These are phyloP conservation scores for Penicillium turbatum DNA, from an alignment of 495 filamentous ascomycete species.

Conservation along the genomic window DNA sequence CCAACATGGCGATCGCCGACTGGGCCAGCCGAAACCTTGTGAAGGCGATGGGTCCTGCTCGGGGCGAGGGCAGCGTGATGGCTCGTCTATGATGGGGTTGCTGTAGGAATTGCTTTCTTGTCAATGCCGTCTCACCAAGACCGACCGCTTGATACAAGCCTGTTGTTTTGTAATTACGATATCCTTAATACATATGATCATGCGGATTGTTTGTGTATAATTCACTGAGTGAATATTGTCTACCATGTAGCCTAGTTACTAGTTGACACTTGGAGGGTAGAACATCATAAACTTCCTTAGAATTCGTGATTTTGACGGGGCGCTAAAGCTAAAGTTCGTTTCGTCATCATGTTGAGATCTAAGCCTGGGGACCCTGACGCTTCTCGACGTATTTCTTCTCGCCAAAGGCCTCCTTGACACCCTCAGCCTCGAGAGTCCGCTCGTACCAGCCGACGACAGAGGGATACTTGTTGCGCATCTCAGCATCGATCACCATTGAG, in stretches of 20 bases:
- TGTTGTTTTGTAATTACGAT: neutral
- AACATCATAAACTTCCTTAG: neutral
- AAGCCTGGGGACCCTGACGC: constrained; percentile 20
- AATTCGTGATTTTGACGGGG: neutral
- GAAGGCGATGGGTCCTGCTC: constrained; percentile 21
- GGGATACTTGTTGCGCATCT: constrained; percentile 47
- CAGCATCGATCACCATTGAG: constrained; percentile 43
- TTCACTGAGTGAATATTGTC: no score
- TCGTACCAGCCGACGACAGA: constrained; percentile 42
- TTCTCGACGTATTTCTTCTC: constrained; percentile 44
- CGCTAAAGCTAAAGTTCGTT: neutral
- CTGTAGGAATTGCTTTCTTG: neutral
- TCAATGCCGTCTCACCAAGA: neutral
- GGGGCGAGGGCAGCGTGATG: constrained; percentile 12
- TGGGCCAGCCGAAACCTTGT: constrained; percentile 40
- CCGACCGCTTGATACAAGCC: neutral
- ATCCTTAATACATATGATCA: constrained; percentile 1
- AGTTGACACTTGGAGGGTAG: no score
- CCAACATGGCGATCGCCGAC: constrained; percentile 75
- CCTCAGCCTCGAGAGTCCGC: constrained; percentile 38
- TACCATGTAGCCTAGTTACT: no score
- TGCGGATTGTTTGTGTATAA: no score
- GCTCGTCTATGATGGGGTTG: constrained; percentile 15
- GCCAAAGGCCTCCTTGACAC: constrained; percentile 48
- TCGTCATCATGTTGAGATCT: neutral